Evolutionary conservation across 1,284 basidiomycete genomes (phyloP).

Genomic region (Microbotryum silenes-acaulis): DNA sequence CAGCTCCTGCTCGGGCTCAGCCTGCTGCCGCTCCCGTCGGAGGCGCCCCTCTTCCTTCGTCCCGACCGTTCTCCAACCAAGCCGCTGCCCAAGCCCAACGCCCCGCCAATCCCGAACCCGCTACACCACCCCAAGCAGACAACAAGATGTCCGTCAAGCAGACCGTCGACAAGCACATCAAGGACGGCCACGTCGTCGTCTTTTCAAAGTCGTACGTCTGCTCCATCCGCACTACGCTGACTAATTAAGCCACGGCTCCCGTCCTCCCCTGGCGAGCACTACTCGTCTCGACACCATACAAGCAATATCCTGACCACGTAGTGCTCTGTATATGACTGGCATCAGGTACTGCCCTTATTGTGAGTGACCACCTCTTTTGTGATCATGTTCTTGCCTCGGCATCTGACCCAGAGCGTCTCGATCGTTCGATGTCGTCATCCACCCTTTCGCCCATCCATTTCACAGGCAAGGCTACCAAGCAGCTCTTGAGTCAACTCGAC

Average conservation of each 20-base stretch:
- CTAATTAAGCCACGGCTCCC: not conserved
- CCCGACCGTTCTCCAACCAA: too few relatives aligned
- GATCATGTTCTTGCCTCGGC: not conserved
- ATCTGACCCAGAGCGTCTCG: not conserved
- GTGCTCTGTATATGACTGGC: not conserved
- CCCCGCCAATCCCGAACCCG: not conserved
- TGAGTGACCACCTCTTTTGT: not conserved
- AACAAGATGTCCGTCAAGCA: slow-evolving; percentile 40
- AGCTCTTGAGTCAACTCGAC: slow-evolving; percentile 37
- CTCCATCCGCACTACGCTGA: slow-evolving; percentile 26
- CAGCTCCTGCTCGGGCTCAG: too few relatives aligned
- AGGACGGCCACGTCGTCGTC: slow-evolving; percentile 38
- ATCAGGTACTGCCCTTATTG: slow-evolving; percentile 24
- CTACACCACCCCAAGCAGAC: not conserved
- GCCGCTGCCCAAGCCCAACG: too few relatives aligned
- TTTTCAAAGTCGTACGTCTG: slow-evolving; percentile 38
- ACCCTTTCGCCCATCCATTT: not conserved
- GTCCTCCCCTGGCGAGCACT: too few relatives aligned
- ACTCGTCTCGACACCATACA: too few relatives aligned
- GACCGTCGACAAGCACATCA: slow-evolving; percentile 40
- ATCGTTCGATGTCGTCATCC: not conserved
- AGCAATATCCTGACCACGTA: not conserved
- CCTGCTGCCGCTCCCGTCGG: too few relatives aligned
- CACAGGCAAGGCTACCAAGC: slow-evolving; percentile 37
- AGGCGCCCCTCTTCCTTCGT: too few relatives aligned